Conservation (phyloP, 1,139 yeast species). For the Suhomyces choctaworum region DNA sequence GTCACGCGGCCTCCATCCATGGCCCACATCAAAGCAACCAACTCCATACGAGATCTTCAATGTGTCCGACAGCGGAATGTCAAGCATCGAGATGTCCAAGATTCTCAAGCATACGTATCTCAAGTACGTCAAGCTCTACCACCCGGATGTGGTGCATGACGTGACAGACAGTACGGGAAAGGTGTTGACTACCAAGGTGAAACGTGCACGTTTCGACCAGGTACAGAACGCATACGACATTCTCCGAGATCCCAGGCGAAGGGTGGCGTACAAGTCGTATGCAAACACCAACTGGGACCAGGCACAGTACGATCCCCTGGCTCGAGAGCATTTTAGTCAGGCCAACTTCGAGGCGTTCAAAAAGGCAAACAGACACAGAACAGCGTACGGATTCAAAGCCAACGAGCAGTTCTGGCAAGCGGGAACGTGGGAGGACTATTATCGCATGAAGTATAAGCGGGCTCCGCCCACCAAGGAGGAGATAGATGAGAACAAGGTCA, state of each 20-base stretch:
- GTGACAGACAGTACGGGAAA: conserved; percentile 30
- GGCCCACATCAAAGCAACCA: conserved; percentile 65
- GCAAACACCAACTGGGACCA: conserved; percentile 29
- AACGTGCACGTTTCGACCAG: conserved; percentile 64
- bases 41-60: conserved; percentile 76
- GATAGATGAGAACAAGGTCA: conserved; percentile 45
- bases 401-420: conserved; percentile 62
- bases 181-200: conserved; percentile 36
- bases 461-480: conserved; percentile 46
- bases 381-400: conserved; percentile 30
- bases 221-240: conserved; percentile 75
- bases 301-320: conserved; percentile 7
- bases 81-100: conserved; percentile 39
- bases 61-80: conserved; percentile 28
- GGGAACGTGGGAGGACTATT: conserved; percentile 73
- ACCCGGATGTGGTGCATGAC: conserved; percentile 66
- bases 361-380: conserved; percentile 42
- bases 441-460: conserved; percentile 40
- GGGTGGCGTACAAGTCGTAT: conserved; percentile 35
- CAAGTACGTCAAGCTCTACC: conserved; percentile 74
- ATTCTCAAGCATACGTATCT: conserved; percentile 57
- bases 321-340: conserved; percentile 13
- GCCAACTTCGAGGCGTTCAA: conserved; percentile 30
- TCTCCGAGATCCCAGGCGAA: conserved; percentile 54
- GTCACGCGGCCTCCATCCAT: conserved; percentile 31